Base-by-base conservation (phyloP, 2,329 filamentous ascomycete species). In the Monascus ruber region DNA sequence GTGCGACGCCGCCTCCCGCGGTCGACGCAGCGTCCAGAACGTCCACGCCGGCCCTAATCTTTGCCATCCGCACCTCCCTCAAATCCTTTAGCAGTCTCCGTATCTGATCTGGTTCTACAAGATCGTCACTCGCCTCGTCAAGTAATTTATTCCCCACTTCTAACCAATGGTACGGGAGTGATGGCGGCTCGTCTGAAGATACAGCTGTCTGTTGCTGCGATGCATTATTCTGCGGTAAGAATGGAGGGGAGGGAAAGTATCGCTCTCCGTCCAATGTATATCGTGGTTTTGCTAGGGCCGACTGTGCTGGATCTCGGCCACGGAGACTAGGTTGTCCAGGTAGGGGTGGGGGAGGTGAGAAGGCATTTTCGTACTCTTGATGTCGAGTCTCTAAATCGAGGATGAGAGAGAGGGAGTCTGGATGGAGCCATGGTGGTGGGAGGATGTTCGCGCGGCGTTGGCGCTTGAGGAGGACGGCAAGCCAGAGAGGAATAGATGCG, bases 381-480 rank as follows among this genome's bases (percentile, higher is more conserved):
- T 79, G 65, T 35, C 81, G 78, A 26, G 82, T 91, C 57, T 98
- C 91, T 53, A 83, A 73, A 41, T 84, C 75, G 44, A 96, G 77
- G 44, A 96, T 83, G 6, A 81, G 72, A 44, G 77, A 71, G 4
- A 98, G 78, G 3, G 84, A 83, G 44, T 80, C 70, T 0, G 83
- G 74, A 44, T 83, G 78, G 5, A 98, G 77, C 91, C 91, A 98
- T 10, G 85, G 73, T 6, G 91, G 91, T 0, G 91, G 81, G 4
- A 91, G 71, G 48, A 98, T 94, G 66, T 94, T 95, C 51, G 87
- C 87, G 54, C 91, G 83, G 39, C 83, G 79, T 65, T 98, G 91
- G 47, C 88, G 86, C 65, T 96, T 96, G 39, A 98, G 79, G 24
- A 96, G 79, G 10, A 96, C 74, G 2, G 91, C 91, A 10, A 98